Evolutionary conservation across 2,329 filamentous ascomycete genomes (phyloP), one percentile per base, ranked within the genome.

Genomic region (Fusarium sp.): DNA sequence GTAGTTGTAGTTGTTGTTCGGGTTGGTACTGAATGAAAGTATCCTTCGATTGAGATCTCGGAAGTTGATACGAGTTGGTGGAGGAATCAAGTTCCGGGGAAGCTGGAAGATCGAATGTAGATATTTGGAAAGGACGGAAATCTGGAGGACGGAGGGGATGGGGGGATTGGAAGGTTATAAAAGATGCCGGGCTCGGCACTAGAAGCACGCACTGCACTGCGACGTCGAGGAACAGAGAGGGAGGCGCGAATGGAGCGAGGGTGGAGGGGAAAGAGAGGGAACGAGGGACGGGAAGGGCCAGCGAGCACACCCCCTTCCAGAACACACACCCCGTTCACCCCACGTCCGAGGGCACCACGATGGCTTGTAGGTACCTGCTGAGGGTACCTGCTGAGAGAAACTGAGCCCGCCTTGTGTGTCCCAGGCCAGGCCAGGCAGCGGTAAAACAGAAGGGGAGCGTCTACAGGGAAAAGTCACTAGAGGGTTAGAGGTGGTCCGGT

Each of bases 121-220:
- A 65, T 64, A 70, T 76, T 75, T 76, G 65, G 64, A 65, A 58
- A 71, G 65, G 45, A 74, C 70, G 62, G 61, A 59, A 77, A 75
- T 75, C 74, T 70, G 64, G 71, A 75, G 58, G 75, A 70, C 62
- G 74, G 73, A 77, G 74, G 76, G 75, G 76, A 77, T 56, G 74
- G 76, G 76, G 75, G 76, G 67, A 75, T 75, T 66, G 60, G 71
- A 72, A 69, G 75, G 72, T 77, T 78, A 78, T 77, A 78, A 77
- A 79, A 76, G 70, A 74, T 76, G 74, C 76, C 79, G 79, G 79
- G 78, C 75, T 78, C 77, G 78, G 76, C 77, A 76, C 73, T 68
- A 74, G 70, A 68, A 57, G 49, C 70, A 73, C 54, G 59, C 72
- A 74, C 67, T 70, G 68, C 60, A 74, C 67, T 70, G 70, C 60